Evolutionary conservation across 2,329 filamentous ascomycete genomes (phyloP), one percentile per base, ranked within the genome.

Genomic region (Cladosporium sp.): DNA sequence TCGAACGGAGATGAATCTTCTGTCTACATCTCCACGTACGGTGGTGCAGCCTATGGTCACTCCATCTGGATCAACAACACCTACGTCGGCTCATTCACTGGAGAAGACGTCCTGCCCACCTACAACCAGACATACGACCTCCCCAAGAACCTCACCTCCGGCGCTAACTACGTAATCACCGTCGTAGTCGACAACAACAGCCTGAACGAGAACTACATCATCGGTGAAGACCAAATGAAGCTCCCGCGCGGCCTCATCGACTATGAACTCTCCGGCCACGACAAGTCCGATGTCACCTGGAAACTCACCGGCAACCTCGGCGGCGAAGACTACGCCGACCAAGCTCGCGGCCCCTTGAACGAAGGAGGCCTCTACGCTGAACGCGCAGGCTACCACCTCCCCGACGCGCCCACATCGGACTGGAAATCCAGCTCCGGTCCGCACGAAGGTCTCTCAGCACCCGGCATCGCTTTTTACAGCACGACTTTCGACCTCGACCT

Each of bases 101-200:
- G 85, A 9, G 74, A 72, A 36, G 77, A 78, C 53, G 68, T 68
- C 3, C 68, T 74, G 2, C 64, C 62, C 0, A 74, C 75, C 47
- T 71, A 75, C 53, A 84, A 80, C 57, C 68, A 74, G 1, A 84
- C 77, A 0, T 83, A 84, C 62, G 70, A 69, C 0, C 67, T 88
- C 0, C 74, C 83, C 0, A 73, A 82, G 0, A 68, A 71, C 7
- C 71, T 88, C 3, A 59, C 62, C 0, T 62, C 72, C 0, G 82
- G 79, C 3, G 70, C 74, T 19, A 58, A 66, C 0, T 83, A 88
- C 61, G 74, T 84, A 9, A 64, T 91, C 56, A 90, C 86, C 0
- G 72, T 90, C 1, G 67, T 89, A 0, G 72, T 91, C 12, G 88
- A 91, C 65, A 84, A 84, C 65, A 88, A 84, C 70, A 86, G 87